phyloP scores from a whole-genome alignment of 192 early-diverging fungal genomes.

The Linnemannia schmuckeri region DNA sequence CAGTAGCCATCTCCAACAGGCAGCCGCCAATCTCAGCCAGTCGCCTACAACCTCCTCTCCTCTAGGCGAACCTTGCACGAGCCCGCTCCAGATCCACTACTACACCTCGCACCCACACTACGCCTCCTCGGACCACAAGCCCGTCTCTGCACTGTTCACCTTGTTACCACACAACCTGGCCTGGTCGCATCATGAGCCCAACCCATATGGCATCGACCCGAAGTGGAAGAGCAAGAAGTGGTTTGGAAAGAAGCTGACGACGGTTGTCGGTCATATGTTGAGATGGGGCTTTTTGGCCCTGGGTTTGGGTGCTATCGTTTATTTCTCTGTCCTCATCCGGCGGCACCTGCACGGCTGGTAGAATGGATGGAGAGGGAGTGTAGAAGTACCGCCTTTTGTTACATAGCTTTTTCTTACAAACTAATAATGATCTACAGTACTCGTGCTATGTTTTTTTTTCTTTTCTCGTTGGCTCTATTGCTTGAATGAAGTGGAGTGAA shows the following conservation, averaged over 20 bases:
- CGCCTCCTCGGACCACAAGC: conserved; percentile 59
- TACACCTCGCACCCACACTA: conserved; percentile 58
- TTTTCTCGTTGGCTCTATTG: not conserved
- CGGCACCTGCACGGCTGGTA: conserved; percentile 43
- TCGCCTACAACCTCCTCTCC: conserved; percentile 21
- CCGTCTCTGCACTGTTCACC: conserved; percentile 56
- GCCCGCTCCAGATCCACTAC: conserved; percentile 44
- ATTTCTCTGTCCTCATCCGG: conserved; percentile 22
- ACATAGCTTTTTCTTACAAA: not conserved
- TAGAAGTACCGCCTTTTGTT: not conserved
- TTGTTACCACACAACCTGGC: conserved; percentile 40
- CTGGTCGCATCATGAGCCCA: conserved; percentile 8
- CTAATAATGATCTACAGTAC: not conserved
- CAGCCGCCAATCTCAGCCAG: conserved; percentile 1
- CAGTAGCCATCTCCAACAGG: not conserved
- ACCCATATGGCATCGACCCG: conserved; percentile 39
- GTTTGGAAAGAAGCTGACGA: conserved; percentile 51
- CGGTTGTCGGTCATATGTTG: conserved; percentile 40
- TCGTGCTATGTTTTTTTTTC: not conserved
- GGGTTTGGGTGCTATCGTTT: conserved; percentile 18
- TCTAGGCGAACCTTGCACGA: not conserved
- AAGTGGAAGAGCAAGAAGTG: conserved; percentile 39
- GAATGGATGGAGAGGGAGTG: not conserved
- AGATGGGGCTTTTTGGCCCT: conserved; percentile 46
- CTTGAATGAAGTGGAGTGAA: not conserved